Evolutionary conservation across 164 flowering plant species (phyloP), one percentile per base, ranked within the genome.

Genomic region (Liriodendron chinense): DNA sequence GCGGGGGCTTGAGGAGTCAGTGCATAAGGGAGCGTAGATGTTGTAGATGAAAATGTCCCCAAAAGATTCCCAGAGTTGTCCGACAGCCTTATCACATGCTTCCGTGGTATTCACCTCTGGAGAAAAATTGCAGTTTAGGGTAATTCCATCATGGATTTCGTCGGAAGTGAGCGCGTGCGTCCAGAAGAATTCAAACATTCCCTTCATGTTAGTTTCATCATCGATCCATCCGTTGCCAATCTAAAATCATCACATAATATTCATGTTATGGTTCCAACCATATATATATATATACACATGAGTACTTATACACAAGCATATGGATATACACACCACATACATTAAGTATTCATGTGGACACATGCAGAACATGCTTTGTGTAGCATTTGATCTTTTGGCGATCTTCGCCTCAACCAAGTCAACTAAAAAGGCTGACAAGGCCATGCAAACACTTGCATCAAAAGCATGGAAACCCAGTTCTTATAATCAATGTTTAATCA

Each of bases 171-270:
- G 85, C 16, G 88, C 72, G 74, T 90, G 94, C 70, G 89, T 88
- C 94, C 92, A 90, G 26, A 90, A 89, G 73, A 87, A 89, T 26
- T 90, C 91, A 7, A 89, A 26, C 43, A 86, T 1, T 10, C 91
- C 94, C 47, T 75, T 83, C 2, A 75, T 85, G 67, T 89, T 77
- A 1, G 89, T 87, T 76, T 83, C 87, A 16, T 67, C 47, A 1
- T 67, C 70, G 48, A 67, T 67, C 18, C 18, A 67, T 28, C 92
- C 88, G 79, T 90, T 90, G 49, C 94, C 94, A n/a, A 86, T 86
- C 91, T 90, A 84, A 12, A 61, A 61, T 10, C 12, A 24, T 8
- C 24, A 21, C 25, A 57, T 0, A 57, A 0, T 57, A 20, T 57
- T 57, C 16, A 20, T 20, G n/a, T 57, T 57, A 13, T 57, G 62